These are phyloP conservation scores for Fusarium penzigii DNA, from an alignment of 2,329 filamentous ascomycete species.

Conservation along the genomic window DNA sequence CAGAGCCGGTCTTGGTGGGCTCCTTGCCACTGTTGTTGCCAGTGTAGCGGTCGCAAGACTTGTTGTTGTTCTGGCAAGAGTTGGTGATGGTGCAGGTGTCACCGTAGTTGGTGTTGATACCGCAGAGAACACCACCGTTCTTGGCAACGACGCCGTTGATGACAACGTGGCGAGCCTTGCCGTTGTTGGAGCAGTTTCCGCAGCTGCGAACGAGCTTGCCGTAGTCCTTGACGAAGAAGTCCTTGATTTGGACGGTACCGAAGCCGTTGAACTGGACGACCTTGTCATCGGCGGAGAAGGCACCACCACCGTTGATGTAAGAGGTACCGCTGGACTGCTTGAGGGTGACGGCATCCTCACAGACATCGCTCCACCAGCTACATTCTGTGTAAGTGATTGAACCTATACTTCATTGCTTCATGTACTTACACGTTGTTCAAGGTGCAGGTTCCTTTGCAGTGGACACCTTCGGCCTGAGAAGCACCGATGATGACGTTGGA, in stretches of 20 bases:
- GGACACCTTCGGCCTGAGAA: constrained; percentile 51
- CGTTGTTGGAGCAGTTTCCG: constrained; percentile 37
- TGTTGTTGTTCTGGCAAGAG: constrained; percentile 22
- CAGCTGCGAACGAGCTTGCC: constrained; percentile 53
- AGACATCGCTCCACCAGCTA: constrained; percentile 40
- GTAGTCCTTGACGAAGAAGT: constrained; percentile 34
- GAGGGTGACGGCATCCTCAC: constrained; percentile 39
- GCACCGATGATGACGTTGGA: constrained; percentile 55
- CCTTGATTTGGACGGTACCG: constrained; percentile 39
- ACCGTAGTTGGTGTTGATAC: constrained; percentile 29
- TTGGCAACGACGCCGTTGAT: constrained; percentile 22
- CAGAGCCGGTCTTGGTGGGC: constrained; percentile 26
- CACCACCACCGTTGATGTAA: constrained; percentile 36
- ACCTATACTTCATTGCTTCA: background rate
- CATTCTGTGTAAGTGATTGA: background rate
- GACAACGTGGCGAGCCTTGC: constrained; percentile 21
- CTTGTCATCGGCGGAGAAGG: constrained; percentile 20
- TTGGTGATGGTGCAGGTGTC: constrained; percentile 28
- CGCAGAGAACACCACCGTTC: constrained; percentile 24
- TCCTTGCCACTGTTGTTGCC: constrained; percentile 23
- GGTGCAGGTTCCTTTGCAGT: constrained; percentile 49
- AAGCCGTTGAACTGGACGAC: constrained; percentile 45
- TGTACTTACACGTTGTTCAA: constrained; percentile 33
- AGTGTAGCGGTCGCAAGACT: constrained; percentile 21
- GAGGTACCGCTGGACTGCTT: constrained; percentile 42